Conservation (phyloP, 352 stramenopile genomes). For the Phytophthora hybrid region DNA sequence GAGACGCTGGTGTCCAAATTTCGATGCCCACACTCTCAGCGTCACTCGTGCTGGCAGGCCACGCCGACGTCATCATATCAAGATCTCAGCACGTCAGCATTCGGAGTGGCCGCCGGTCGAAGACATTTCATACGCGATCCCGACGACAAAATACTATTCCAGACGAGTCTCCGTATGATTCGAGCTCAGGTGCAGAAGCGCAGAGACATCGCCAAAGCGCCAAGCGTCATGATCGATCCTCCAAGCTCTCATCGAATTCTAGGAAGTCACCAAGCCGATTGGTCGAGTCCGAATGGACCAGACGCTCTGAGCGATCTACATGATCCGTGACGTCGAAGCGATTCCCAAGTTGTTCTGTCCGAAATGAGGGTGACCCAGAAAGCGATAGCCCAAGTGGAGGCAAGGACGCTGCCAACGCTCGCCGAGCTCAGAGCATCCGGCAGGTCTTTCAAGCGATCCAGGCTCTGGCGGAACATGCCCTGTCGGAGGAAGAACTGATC, state of each 20-base stretch:
- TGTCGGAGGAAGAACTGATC: background rate
- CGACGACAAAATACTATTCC: background rate
- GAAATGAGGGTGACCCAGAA: background rate
- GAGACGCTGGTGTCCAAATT: background rate
- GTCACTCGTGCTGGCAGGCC: background rate
- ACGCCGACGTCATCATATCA: slow-evolving; percentile 4
- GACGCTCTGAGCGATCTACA: background rate
- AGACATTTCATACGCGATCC: background rate
- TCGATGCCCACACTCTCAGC: background rate
- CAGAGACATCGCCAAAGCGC: too few relatives aligned
- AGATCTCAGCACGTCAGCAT: background rate
- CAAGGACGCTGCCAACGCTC: background rate
- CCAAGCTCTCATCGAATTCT: too few relatives aligned
- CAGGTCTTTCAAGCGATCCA: background rate
- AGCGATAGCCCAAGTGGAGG: background rate
- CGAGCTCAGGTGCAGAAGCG: background rate
- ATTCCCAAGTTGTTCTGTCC: background rate
- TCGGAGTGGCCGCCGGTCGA: slow-evolving; percentile 1
- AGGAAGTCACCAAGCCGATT: too few relatives aligned
- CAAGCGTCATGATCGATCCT: too few relatives aligned
- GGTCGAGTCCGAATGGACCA: background rate
- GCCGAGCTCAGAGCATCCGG: background rate
- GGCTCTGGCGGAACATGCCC: too few relatives aligned
- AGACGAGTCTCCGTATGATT: background rate
- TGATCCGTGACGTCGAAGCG: background rate